phyloP scores from a whole-genome alignment of 176 grass and related monocot species.

The Sorghum bicolor region Sorghum_bicolor_NCBIv3 NC_012878.2:9920501-9921000 shows the following conservation, averaged over 20 bases:
- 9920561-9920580: conserved; percentile 74
- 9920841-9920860: neutral
- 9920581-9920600: conserved; percentile 67
- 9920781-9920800: conserved; percentile 83
- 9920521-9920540: conserved; percentile 74
- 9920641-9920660: conserved; percentile 54
- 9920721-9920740: conserved; percentile 65
- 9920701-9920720: conserved; percentile 71
- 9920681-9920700: conserved; percentile 68
- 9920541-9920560: conserved; percentile 49
- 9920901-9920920: conserved; percentile 62
- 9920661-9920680: conserved; percentile 69
- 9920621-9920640: conserved; percentile 57
- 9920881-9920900: neutral
- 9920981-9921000: conserved; percentile 78
- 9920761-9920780: conserved; percentile 92
- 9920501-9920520: conserved; percentile 63
- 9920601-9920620: conserved; percentile 84
- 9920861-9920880: neutral
- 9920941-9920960: conserved; percentile 51
- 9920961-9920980: conserved; percentile 71
- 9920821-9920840: conserved; percentile 23
- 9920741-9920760: conserved; percentile 64
- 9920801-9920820: conserved; percentile 36
- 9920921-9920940: conserved; percentile 34